These are phyloP conservation scores for Yamadazyma sp. DNA, from an alignment of 805 yeast species.

Conservation along the genomic window DNA sequence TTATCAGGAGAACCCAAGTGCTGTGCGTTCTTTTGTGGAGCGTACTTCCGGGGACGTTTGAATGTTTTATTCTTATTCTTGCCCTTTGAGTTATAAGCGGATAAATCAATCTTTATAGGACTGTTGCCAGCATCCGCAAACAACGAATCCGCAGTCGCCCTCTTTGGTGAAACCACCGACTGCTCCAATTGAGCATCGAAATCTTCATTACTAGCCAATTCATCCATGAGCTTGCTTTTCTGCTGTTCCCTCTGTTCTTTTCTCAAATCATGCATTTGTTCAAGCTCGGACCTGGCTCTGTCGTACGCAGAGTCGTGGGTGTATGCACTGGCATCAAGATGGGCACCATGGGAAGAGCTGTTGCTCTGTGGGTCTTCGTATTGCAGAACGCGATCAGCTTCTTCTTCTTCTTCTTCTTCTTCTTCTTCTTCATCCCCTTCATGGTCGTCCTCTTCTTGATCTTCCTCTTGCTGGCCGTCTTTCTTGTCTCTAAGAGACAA, in stretches of 20 bases:
- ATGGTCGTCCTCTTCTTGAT: constrained; percentile 11
- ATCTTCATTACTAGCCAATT: constrained; percentile 40
- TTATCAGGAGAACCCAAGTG: constrained; percentile 22
- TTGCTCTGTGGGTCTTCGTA: background rate
- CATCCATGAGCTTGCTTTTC: constrained; percentile 36
- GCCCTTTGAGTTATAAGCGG: background rate
- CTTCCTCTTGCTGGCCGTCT: constrained; percentile 18
- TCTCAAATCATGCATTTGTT: constrained; percentile 32
- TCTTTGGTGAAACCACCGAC: constrained; percentile 28
- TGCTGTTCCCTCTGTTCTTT: constrained; percentile 35
- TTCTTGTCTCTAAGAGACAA: constrained; percentile 19
- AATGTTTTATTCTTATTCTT: constrained; percentile 12
- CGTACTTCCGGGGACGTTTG: constrained; percentile 30
- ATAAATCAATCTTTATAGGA: constrained; percentile 12
- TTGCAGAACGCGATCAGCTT: background rate
- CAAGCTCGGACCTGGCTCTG: constrained; percentile 17
- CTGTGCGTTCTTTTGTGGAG: constrained; percentile 29
- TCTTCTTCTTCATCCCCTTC: constrained; percentile 11
- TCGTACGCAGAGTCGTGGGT: constrained; percentile 13
- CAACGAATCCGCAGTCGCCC: constrained; percentile 25
- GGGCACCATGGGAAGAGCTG: constrained; percentile 1
- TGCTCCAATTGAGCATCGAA: constrained; percentile 33
- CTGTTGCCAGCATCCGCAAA: constrained; percentile 28
- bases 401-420: background rate
- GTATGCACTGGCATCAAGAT: constrained; percentile 1